A percentile compares a stretch with the other conserved stretches of the same genome.
These are phyloP conservation scores for Suillus tomentosus DNA, from an alignment of 768 basidiomycete species.

Conservation along the genomic window DNA sequence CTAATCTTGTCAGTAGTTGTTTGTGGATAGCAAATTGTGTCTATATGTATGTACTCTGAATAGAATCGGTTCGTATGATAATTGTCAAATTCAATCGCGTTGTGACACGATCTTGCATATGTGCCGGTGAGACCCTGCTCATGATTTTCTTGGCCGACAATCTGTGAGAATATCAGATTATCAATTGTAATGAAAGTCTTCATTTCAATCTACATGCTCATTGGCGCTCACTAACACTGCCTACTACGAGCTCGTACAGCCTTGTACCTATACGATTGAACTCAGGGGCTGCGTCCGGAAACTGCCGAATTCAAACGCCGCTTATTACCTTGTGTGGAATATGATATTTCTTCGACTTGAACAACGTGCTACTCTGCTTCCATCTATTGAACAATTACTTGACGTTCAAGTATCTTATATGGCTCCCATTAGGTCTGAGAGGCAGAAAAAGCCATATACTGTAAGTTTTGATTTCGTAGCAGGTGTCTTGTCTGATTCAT, in stretches of 20 bases:
- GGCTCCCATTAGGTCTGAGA: conserved; percentile 28
- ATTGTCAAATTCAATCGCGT: background rate
- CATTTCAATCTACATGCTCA: background rate
- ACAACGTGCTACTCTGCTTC: conserved; percentile 4
- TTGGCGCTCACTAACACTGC: background rate
- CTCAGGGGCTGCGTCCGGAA: conserved; percentile 5
- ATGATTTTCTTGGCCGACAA: background rate
- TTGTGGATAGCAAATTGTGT: background rate
- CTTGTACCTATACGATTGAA: background rate
- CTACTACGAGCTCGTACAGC: too few relatives aligned
- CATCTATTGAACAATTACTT: background rate
- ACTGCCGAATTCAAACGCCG: conserved; percentile 10
- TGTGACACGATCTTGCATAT: background rate
- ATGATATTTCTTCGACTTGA: background rate
- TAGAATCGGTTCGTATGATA: background rate
- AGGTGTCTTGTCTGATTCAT: conserved; percentile 6
- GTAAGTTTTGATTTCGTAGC: conserved; percentile 28
- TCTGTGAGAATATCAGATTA: background rate
- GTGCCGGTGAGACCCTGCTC: background rate
- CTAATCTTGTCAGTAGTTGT: too few relatives aligned
- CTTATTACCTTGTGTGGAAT: conserved; percentile 2
- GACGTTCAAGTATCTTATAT: conserved; percentile 16
- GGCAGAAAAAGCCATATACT: conserved; percentile 45
- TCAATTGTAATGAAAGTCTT: background rate
- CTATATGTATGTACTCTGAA: background rate